Evolutionary conservation across 305 asterid genomes (phyloP), one percentile per base, ranked within the genome.

Genomic region (Fraxinus latifolia): DNA sequence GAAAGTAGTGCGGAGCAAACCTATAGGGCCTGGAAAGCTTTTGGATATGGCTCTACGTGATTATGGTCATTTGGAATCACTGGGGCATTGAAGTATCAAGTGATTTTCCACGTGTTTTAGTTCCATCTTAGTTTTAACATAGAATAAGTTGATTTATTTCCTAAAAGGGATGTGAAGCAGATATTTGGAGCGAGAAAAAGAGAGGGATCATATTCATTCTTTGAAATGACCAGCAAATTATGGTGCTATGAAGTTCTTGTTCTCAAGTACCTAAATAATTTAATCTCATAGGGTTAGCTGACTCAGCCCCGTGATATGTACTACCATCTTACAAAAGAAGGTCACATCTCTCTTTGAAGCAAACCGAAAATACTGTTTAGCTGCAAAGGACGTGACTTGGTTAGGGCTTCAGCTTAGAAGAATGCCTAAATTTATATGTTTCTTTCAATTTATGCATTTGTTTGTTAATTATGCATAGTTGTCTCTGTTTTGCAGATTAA

Each of bases 401-500:
- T 32, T 31, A 2, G 42, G 44, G 76, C 23, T 32, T 15, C 25
- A 71, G 23, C 76, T 71, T 71, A 14, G 42, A 71, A 32, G 25
- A 31, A 71, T n/a, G 34, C 21, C 42, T 70, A 5, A 31, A 31
- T 31, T 17, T 31, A 29, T 70, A 27, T 74, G 19, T 44, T 71
- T 71, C 32, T 79, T 29, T 58, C 60, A 25, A 67, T 60, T 31
- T 76, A 7, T 70, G 37, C 55, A 42, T 75, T 33, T 37, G 71
- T 65, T 36, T 14, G 31, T 58, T 58, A 55, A 77, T 81, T 81
- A 21, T 70, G 27, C 15, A 47, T 37, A 55, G 33, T 67, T 21
- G 39, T 79, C n/a, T 76, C 67, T 78, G 42, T 84, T 77, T 82
- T 87, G 86, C 95, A 96, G 99, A 91, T 94, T 89, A 96, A 96